Percentiles rank a stretch among this genome's conserved stretches.
These are phyloP conservation scores for Senna tora DNA, from an alignment of 306 rosid genomes.

Conservation along the genomic window DNA sequence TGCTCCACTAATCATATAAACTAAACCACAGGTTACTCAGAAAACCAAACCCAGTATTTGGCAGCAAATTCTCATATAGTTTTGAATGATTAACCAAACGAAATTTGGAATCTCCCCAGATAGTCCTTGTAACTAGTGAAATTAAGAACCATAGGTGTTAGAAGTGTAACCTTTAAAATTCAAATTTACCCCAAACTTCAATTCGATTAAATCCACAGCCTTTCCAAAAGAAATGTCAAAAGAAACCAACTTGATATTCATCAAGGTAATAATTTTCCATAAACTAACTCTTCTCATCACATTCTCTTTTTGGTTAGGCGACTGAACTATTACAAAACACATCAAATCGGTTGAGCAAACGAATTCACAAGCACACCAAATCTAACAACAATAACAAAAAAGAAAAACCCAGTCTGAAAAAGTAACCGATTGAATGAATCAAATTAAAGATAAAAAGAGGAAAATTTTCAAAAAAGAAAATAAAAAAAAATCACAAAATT, in stretches of 20 bases:
- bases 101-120: neutral
- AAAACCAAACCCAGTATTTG: neutral
- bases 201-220: conserved; percentile 12
- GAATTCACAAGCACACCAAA: neutral
- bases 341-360: neutral
- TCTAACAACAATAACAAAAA: neutral
- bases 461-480: neutral
- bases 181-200: conserved; percentile 4
- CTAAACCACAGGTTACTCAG: neutral
- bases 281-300: neutral
- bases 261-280: neutral
- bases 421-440: neutral
- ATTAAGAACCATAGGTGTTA: neutral
- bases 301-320: neutral
- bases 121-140: neutral
- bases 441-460: neutral
- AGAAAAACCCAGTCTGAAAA: neutral
- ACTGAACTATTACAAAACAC: neutral
- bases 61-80: neutral
- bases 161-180: neutral
- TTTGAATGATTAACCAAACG: neutral
- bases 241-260: neutral
- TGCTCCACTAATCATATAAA: neutral
- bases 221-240: neutral
- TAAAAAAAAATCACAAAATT: neutral